Conservation (phyloP, 2,329 filamentous ascomycete species). For the Aspergillus caelatus region DNA sequence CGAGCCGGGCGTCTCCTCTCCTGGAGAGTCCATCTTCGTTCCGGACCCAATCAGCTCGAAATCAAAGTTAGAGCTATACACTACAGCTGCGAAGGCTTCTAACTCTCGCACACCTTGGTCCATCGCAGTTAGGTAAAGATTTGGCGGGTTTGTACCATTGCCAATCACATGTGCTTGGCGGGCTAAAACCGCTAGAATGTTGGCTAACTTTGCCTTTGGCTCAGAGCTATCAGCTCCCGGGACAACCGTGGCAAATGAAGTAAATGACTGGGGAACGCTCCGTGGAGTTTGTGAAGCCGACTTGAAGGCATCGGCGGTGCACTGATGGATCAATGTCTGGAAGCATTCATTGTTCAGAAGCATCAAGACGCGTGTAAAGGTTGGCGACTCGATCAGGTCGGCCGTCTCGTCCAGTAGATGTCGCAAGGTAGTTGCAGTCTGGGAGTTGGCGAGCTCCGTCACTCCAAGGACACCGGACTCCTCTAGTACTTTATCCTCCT, state of each 20-base stretch:
- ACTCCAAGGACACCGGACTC: conserved; percentile 74
- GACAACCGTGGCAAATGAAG: conserved; percentile 47
- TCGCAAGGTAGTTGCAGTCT: conserved; percentile 62
- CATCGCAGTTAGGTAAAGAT: conserved; percentile 49
- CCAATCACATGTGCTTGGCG: conserved; percentile 90
- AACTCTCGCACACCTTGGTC: conserved; percentile 51
- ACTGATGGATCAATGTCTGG: conserved; percentile 78
- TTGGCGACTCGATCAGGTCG: conserved; percentile 90
- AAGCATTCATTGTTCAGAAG: conserved; percentile 87
- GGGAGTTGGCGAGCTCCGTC: conserved; percentile 39
- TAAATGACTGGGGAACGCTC: conserved; percentile 48
- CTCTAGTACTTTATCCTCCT: conserved; percentile 80
- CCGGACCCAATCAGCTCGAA: conserved; percentile 33
- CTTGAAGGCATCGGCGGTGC: conserved; percentile 79
- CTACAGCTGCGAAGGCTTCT: conserved; percentile 52
- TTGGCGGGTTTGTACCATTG: conserved; percentile 58
- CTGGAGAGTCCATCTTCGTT: conserved; percentile 15
- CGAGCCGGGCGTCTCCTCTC: conserved; percentile 11
- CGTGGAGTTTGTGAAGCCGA: conserved; percentile 38
- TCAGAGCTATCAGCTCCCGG: conserved; percentile 36
- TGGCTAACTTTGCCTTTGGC: conserved; percentile 75
- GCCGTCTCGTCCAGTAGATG: conserved; percentile 92
- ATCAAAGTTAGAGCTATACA: conserved; percentile 53
- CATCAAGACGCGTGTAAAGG: conserved; percentile 83
- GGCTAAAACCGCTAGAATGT: conserved; percentile 84